Base-by-base conservation (phyloP, 1,139 yeast species). In the Zygosaccharomyces pseudobailii region DNA sequence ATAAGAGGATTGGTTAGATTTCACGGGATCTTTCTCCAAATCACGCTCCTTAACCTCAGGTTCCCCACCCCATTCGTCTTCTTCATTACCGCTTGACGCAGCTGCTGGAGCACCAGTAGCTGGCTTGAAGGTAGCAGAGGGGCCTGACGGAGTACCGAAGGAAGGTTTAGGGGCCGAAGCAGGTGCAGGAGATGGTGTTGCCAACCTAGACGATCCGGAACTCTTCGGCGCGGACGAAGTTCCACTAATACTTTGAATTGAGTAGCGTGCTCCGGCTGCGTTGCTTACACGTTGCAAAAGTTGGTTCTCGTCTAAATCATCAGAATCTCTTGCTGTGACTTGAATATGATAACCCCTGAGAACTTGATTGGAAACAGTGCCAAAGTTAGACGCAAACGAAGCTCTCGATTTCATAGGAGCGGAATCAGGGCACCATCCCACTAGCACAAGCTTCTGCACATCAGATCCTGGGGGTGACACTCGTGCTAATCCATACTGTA, bases 261-360 rank as follows among this genome's bases (percentile, higher is more conserved):
- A 84, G 70, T 92, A 92, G 63, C 95, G 82, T 22, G 98, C 96
- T 58, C 98, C 98, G 2, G 97, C 87, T 35, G 98, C 96, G 55
- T 88, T 85, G 55, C 87, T 82, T 43, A 94, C 82, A 58, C 88
- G 82, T 47, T 80, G 75, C 56, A 88, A 68, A 54, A 92, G 79
- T 52, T 86, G 95, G 30, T 77, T 75, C 41, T 85, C 87, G 57
- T 87, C 87, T 65, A 94, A 76, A 65, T 94, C 98, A 61, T 88
- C 96, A 46, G 80, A 76, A 62, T 87, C 95, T 69, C 97, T 80
- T n/a, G 97, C 98, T 37, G 97, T 88, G 55, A 94, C 82, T 69
- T 92, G 97, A 47, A 92, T 90, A 65, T 92, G 98, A 69, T 90
- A 92, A 34, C 96, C 96, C 55, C 75, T 75, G 58, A 85, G 74